Percentiles rank a stretch among this genome's conserved stretches.
Conservation (phyloP, 148 eudicot genomes). For the Camellia lanceoleosa region DNA sequence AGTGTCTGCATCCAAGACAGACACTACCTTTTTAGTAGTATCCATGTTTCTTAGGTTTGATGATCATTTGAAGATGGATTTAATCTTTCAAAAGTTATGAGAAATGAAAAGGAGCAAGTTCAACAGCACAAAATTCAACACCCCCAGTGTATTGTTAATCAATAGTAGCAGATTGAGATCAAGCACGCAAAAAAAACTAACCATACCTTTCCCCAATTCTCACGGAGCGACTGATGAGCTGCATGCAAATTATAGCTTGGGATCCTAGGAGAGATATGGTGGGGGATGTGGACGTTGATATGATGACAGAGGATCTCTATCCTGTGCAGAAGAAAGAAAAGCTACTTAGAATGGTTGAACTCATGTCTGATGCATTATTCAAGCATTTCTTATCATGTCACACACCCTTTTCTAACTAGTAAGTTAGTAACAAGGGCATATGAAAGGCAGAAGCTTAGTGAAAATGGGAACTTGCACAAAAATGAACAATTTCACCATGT, state of each 20-base stretch:
- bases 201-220: conserved; percentile 91
- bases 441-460: background rate
- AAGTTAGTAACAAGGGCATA: background rate
- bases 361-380: background rate
- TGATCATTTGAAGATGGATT: background rate
- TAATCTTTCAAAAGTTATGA: background rate
- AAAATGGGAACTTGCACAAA: background rate
- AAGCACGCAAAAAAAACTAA: conserved; percentile 2
- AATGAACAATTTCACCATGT: background rate
- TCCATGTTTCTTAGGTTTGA: background rate
- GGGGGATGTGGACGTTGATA: conserved; percentile 91
- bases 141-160: background rate
- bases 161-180: background rate
- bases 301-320: conserved; percentile 85
- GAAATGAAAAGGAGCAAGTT: background rate
- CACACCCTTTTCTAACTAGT: background rate
- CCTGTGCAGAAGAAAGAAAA: conserved; percentile 39
- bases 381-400: background rate
- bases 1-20: no score
- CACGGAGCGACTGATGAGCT: conserved; percentile 74
- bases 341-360: background rate
- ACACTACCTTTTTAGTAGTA: no score
- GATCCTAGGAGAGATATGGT: conserved; percentile 83
- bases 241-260: conserved; percentile 92
- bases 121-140: background rate